phyloP scores from a whole-genome alignment of 306 rosid genomes.

The Prunus fruticosa region DNA sequence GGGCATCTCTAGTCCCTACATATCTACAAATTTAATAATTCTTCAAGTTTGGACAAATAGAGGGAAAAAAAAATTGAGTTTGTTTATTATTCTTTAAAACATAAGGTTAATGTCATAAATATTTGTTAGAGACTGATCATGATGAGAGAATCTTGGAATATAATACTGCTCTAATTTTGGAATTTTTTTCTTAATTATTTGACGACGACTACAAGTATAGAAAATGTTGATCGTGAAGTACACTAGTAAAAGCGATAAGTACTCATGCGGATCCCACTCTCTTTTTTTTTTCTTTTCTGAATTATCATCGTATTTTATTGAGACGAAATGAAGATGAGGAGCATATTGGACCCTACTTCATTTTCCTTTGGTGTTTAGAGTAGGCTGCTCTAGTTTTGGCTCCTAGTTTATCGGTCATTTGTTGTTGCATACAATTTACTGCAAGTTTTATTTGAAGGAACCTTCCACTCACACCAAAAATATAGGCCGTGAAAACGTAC shows the following conservation, averaged over 20 bases:
- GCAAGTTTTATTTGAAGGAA: not conserved
- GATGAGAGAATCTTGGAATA: too few species aligned
- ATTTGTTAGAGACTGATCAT: not conserved
- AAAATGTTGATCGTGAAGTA: too few species aligned
- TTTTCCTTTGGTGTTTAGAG: not conserved
- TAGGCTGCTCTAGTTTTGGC: not conserved
- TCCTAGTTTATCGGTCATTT: not conserved
- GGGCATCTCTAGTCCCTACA: not conserved
- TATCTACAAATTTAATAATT: too few species aligned
- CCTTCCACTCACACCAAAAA: not conserved
- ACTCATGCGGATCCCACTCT: not conserved
- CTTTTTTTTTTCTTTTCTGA: not conserved
- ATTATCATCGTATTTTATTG: not conserved
- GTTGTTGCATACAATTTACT: not conserved
- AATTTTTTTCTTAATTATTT: not conserved
- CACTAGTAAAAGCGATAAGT: not conserved
- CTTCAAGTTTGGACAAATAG: too few species aligned
- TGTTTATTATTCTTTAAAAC: too few species aligned
- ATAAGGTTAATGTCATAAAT: not conserved
- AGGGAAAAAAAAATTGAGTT: too few species aligned
- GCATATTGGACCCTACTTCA: not conserved
- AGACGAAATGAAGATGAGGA: not conserved
- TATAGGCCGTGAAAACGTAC: not conserved
- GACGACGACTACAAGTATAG: not conserved
- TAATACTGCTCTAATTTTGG: not conserved